phyloP scores from a whole-genome alignment of 1,284 basidiomycete species.

The Mycosarcoma maydis region DNA sequence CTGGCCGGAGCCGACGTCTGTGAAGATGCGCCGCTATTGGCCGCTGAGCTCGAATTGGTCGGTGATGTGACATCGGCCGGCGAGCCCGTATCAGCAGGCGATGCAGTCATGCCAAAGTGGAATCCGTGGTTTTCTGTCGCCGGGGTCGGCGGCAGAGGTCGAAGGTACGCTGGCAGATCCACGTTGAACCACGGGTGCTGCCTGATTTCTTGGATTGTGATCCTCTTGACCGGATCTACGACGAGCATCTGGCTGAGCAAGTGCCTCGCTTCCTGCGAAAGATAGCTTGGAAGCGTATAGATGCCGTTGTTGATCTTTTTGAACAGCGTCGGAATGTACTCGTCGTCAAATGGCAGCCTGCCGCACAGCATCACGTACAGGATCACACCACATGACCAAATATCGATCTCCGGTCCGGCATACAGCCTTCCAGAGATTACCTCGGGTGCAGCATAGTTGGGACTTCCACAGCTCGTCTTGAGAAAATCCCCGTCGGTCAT shows the following conservation, averaged over 20 bases:
- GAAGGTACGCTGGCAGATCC: conserved; percentile 66
- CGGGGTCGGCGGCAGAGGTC: conserved; percentile 83
- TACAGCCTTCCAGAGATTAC: conserved; percentile 65
- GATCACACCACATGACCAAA: conserved; percentile 67
- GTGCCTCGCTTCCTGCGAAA: conserved; percentile 62
- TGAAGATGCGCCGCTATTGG: conserved; percentile 21
- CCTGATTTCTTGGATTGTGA: conserved; percentile 64
- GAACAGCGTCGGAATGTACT: conserved; percentile 66
- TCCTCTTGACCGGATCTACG: conserved; percentile 66
- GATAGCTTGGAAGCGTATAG: conserved; percentile 62
- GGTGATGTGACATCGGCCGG: conserved; percentile 31
- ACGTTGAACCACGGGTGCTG: conserved; percentile 65
- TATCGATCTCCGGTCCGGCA: conserved; percentile 66
- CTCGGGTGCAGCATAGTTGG: conserved; percentile 67
- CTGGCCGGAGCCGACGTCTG: conserved; percentile 28
- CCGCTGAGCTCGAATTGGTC: conserved; percentile 15
- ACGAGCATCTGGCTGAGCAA: conserved; percentile 65
- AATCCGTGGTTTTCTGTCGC: conserved; percentile 69
- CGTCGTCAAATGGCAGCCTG: conserved; percentile 65
- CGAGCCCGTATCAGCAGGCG: conserved; percentile 30
- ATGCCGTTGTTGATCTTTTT: conserved; percentile 67
- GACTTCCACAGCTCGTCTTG: conserved; percentile 66
- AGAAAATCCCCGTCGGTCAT: conserved; percentile 67
- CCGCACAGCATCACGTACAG: conserved; percentile 67
- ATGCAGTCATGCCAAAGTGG: conserved; percentile 68